Conservation (phyloP, 345 rosid species). For the Turritis glabra region DNA sequence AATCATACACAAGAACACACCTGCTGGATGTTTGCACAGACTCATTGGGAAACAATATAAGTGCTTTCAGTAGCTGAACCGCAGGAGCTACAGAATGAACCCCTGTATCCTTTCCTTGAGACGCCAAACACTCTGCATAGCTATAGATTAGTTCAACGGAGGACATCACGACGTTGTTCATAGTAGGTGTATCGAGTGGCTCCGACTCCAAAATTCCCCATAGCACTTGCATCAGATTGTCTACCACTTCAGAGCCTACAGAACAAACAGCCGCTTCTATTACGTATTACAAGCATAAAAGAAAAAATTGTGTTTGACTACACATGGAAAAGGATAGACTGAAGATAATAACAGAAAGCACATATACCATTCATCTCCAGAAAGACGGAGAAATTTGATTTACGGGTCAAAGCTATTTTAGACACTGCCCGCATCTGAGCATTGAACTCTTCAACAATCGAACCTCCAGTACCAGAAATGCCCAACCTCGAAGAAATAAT, state of each 20-base stretch:
- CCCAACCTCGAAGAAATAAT: constrained; percentile 75
- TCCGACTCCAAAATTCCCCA: constrained; percentile 98
- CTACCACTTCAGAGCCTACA: constrained; percentile 88
- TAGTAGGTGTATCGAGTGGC: constrained; percentile 88
- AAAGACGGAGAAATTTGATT: constrained; percentile 71
- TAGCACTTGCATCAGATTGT: constrained; percentile 88
- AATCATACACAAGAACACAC: constrained; percentile 44
- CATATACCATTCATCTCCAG: constrained; percentile 76
- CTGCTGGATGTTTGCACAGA: constrained; percentile 99
- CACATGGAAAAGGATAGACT: constrained; percentile 12
- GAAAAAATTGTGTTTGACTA: constrained; percentile 23
- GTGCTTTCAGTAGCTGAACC: constrained; percentile 75
- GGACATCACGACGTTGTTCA: constrained; percentile 86
- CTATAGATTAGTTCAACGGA: constrained; percentile 92
- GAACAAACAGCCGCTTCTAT: background rate
- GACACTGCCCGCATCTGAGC: constrained; percentile 96
- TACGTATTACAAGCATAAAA: constrained; percentile 17
- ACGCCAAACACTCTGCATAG: constrained; percentile 94
- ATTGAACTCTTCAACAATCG: constrained; percentile 92
- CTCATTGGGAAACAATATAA: constrained; percentile 72
- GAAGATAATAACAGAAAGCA: constrained; percentile 7
- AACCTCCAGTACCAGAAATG: constrained; percentile 70
- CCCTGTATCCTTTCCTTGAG: constrained; percentile 68
- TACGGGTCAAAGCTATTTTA: constrained; percentile 94
- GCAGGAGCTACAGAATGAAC: constrained; percentile 85